Conservation (phyloP, 2,329 filamentous ascomycete species). For the Beauveria pseudobassiana region DNA sequence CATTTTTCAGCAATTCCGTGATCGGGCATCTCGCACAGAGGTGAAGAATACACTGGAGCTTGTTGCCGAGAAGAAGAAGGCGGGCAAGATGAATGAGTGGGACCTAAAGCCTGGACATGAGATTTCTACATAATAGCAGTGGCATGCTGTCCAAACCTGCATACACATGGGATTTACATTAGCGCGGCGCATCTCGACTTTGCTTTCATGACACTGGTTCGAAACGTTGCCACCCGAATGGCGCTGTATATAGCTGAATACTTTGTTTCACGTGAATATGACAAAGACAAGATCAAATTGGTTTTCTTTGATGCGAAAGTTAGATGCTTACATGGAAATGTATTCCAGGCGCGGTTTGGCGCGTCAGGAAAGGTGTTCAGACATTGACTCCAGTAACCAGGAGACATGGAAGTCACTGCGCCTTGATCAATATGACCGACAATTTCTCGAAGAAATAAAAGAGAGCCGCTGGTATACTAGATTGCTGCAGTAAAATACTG, state of each 20-base stretch:
- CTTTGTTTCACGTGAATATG: conserved; percentile 2
- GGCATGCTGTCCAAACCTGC: neutral
- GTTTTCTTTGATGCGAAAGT: too few species aligned
- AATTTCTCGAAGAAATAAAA: too few species aligned
- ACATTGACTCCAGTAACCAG: too few species aligned
- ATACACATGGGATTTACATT: conserved; percentile 2
- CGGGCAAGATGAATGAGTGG: conserved; percentile 31
- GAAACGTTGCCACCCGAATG: neutral
- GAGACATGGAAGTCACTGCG: too few species aligned
- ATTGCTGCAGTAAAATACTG: neutral
- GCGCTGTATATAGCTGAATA: conserved; percentile 7
- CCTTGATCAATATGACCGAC: too few species aligned
- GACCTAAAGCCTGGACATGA: conserved; percentile 32
- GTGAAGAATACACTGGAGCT: conserved; percentile 35
- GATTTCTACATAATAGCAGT: conserved; percentile 20
- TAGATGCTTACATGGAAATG: neutral
- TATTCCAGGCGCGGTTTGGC: too few species aligned
- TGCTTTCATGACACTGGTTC: neutral
- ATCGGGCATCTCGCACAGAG: conserved; percentile 29
- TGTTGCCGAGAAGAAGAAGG: conserved; percentile 32
- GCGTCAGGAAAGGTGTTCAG: too few species aligned
- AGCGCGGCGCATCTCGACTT: conserved; percentile 9
- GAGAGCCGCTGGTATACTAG: too few species aligned
- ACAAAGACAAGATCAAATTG: neutral
- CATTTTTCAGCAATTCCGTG: conserved; percentile 31